phyloP scores from a whole-genome alignment of 2,329 filamentous ascomycete species.

The Paraphoma chrysanthemicola region DNA sequence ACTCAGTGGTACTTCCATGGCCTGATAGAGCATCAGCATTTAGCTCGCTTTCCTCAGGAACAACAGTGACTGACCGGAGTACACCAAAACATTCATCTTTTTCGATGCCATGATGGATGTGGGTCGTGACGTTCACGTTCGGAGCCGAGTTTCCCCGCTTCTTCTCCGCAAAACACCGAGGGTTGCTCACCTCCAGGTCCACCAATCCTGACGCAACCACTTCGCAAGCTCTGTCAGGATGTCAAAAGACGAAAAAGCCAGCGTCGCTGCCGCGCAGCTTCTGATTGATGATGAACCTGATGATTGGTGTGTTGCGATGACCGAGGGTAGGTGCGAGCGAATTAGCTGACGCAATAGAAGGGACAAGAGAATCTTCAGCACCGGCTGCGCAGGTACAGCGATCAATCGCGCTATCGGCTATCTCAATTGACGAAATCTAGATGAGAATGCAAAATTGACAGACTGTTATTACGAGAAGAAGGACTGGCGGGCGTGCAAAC shows the following conservation, averaged over 20 bases:
- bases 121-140: constrained; percentile 29
- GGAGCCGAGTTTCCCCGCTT: constrained; percentile 38
- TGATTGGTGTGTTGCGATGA: constrained; percentile 75
- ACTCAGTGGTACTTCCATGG: constrained; percentile 83
- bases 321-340: constrained; percentile 11
- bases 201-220: constrained; percentile 3
- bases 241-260: constrained; percentile 63
- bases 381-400: constrained; percentile 81
- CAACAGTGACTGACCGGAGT: constrained; percentile 69
- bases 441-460: constrained; percentile 87
- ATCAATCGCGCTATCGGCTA: background rate
- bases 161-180: constrained; percentile 18
- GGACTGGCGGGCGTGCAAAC: constrained; percentile 89
- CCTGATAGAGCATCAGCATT: constrained; percentile 58
- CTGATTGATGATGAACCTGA: constrained; percentile 87
- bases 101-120: constrained; percentile 64
- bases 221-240: constrained; percentile 46
- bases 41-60: background rate
- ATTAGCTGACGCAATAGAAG: constrained; percentile 57
- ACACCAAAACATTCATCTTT: constrained; percentile 90
- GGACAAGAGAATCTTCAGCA: constrained; percentile 98
- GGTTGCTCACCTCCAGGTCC: background rate
- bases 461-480: constrained; percentile 97
- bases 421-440: constrained; percentile 54
- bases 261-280: constrained; percentile 41